Conservation (phyloP, 2,329 filamentous ascomycete genomes). For the Colletotrichum sp. region DNA sequence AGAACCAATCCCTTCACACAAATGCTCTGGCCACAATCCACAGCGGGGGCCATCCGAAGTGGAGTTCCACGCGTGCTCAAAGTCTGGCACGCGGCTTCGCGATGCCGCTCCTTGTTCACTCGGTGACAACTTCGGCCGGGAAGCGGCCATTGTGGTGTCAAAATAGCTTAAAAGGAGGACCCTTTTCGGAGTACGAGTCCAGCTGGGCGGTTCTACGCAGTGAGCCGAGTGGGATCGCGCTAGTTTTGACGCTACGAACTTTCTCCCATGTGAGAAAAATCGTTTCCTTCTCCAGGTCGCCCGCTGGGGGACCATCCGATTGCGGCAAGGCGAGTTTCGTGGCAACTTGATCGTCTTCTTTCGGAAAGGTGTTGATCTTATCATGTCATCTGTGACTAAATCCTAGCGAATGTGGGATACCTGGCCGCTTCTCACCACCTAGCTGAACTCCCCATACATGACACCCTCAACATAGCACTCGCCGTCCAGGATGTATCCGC, state of each 20-base stretch:
- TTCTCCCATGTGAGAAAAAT: not conserved
- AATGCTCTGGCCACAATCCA: not conserved
- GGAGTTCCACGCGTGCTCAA: not conserved
- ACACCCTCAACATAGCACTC: not conserved
- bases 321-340: not conserved
- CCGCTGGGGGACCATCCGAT: not conserved
- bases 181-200: not conserved
- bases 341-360: not conserved
- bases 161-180: not conserved
- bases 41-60: constrained; percentile 10
- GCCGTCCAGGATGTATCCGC: not conserved
- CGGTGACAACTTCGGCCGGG: not conserved
- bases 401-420: not conserved
- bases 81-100: not conserved
- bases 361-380: not conserved
- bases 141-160: not conserved
- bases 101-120: not conserved
- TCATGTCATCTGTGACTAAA: not conserved
- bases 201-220: not conserved
- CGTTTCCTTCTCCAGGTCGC: not conserved
- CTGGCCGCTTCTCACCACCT: not conserved
- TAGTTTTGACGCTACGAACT: not conserved
- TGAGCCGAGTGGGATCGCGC: not conserved
- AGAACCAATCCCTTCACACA: not conserved
- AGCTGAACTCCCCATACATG: not conserved